These are phyloP conservation scores for Rhodotorula sp. DNA, from an alignment of 1,284 basidiomycete genomes.

Conservation along the genomic window DNA sequence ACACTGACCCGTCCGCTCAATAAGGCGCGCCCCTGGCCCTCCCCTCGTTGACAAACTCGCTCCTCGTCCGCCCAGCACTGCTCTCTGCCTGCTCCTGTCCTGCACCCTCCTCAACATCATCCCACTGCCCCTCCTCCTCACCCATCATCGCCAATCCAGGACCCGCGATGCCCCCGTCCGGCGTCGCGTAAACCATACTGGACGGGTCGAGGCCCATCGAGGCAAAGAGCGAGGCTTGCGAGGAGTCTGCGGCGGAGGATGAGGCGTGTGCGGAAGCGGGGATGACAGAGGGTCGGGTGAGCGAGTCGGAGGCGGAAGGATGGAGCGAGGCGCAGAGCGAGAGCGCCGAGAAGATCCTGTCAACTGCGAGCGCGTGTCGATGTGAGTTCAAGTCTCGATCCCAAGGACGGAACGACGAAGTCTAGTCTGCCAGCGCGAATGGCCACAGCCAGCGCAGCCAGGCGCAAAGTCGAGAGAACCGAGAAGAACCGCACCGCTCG, in stretches of 20 bases:
- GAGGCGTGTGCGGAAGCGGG: neutral
- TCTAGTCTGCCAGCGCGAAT: too few species aligned
- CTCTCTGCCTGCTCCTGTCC: constrained; percentile 5
- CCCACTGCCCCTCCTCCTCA: constrained; percentile 6
- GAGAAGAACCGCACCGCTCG: constrained; percentile 58
- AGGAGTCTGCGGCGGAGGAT: neutral
- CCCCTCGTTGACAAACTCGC: constrained; percentile 29
- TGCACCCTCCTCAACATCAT: neutral
- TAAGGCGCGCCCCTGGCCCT: constrained; percentile 30
- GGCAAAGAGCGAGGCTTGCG: constrained; percentile 21
- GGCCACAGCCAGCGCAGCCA: neutral
- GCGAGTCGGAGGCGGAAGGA: constrained; percentile 52
- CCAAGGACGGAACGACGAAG: neutral
- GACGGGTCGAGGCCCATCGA: constrained; percentile 37
- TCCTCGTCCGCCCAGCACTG: constrained; percentile 20
- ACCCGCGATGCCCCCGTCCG: constrained; percentile 30
- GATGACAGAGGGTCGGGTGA: neutral
- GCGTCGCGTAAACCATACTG: constrained; percentile 36
- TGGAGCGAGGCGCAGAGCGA: constrained; percentile 87
- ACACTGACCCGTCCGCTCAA: neutral
- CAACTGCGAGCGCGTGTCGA: constrained; percentile 58
- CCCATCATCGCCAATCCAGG: constrained; percentile 14
- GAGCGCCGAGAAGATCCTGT: constrained; percentile 80
- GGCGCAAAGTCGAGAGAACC: neutral
- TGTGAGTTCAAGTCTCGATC: neutral